Evolutionary conservation across 257 asterid species (phyloP), one percentile per base, ranked within the genome.

Genomic region (Solanum chiquidenum): DNA sequence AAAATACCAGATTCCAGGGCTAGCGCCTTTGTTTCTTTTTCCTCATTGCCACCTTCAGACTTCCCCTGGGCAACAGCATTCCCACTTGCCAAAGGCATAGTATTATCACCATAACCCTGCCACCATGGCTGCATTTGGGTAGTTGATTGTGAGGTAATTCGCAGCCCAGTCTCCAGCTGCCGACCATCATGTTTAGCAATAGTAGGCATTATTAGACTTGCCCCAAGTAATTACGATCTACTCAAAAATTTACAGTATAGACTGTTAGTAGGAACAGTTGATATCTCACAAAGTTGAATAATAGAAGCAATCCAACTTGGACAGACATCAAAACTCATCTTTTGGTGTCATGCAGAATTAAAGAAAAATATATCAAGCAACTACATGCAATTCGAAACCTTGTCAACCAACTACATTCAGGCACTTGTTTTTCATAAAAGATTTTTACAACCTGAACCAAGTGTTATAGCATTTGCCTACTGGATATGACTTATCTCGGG

Each of bases 71-170:
- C 69, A 79, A 58, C 88, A 52, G 49, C 82, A 86, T 79, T 84
- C 87, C 86, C 89, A 44, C 89, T 79, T 89, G 92, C 37, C 86
- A 91, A 89, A 92, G 90, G 88, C 92, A 92, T 87, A 87, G 87
- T 87, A 89, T 88, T 91, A 88, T 89, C 93, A 88, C 91, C 94
- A 90, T 89, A 89, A 90, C 93, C 93, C 71, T 89, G 96, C 97
- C 97, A 94, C 98, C 96, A 95, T 86, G 98, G 95, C 87, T 92
- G 96, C 73, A 90, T 42, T 52, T 91, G 91, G 85, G 86, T 86
- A 72, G 94, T 64, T 49, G 96, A 89, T 82, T 90, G 83, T 58
- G 91, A 92, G 35, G 90, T 76, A 88, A 88, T 90, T 23, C 76
- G 92, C 74, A 88, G 85, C 86, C 92, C 94, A 68, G 93, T 88